Percentiles rank a stretch among this genome's conserved stretches.
These are phyloP conservation scores for Psilocybe sp. DNA, from an alignment of 768 basidiomycete species.

Conservation along the genomic window DNA sequence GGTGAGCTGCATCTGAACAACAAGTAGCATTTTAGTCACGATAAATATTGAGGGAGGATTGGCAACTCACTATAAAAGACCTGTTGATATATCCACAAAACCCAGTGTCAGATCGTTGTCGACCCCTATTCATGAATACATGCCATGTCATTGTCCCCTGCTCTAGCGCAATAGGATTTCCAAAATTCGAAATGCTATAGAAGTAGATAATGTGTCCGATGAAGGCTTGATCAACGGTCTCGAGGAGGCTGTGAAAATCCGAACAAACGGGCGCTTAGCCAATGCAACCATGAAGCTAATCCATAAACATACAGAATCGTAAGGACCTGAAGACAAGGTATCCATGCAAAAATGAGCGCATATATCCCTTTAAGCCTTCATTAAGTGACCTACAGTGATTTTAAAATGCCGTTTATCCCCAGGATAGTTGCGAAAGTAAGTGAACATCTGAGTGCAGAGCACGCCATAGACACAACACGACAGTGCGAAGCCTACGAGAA, in stretches of 20 bases:
- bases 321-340: constrained; percentile 30
- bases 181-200: constrained; percentile 48
- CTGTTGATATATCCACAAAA: constrained; percentile 22
- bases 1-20: constrained; percentile 42
- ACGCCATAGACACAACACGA: constrained; percentile 56
- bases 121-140: constrained; percentile 10
- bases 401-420: constrained; percentile 52
- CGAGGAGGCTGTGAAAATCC: constrained; percentile 38
- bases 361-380: background rate
- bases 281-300: background rate
- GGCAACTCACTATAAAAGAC: constrained; percentile 47
- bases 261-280: background rate
- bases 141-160: constrained; percentile 44
- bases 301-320: constrained; percentile 31
- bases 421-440: constrained; percentile 55
- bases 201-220: constrained; percentile 56
- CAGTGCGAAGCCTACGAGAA: constrained; percentile 55
- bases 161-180: constrained; percentile 31
- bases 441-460: constrained; percentile 49
- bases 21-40: background rate
- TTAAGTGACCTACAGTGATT: constrained; percentile 38
- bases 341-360: background rate
- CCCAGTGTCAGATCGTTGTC: background rate
- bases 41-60: background rate
- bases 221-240: constrained; percentile 52